These are phyloP conservation scores for Wickerhamomyces kurtzmanii DNA, from an alignment of 805 yeast species.

Conservation along the genomic window DNA sequence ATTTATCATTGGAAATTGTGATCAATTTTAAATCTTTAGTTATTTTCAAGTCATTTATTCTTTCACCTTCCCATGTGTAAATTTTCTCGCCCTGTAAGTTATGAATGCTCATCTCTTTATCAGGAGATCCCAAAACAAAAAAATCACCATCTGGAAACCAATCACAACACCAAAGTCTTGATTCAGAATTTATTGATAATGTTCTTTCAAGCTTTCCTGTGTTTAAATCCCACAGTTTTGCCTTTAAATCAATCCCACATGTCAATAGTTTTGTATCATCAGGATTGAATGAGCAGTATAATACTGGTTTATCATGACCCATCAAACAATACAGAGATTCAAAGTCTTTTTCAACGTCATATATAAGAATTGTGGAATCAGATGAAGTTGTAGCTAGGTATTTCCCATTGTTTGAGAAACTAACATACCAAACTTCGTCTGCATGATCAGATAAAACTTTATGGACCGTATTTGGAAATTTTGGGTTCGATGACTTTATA, in stretches of 20 bases:
- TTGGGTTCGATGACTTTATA: constrained; percentile 17
- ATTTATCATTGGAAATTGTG: constrained; percentile 54
- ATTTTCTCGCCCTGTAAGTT: constrained; percentile 20
- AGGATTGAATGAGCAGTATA: constrained; percentile 69
- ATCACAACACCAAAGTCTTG: constrained; percentile 49
- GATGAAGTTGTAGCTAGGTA: constrained; percentile 70
- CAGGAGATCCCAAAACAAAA: constrained; percentile 72
- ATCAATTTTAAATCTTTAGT: constrained; percentile 57
- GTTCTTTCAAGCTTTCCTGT: constrained; percentile 21
- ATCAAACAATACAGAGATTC: constrained; percentile 24
- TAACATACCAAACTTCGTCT: constrained; percentile 79
- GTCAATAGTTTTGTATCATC: constrained; percentile 58
- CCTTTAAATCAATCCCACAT: constrained; percentile 62
- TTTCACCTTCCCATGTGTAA: constrained; percentile 22
- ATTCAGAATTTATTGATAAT: constrained; percentile 11
- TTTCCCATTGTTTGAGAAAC: constrained; percentile 70
- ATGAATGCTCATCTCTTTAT: constrained; percentile 47
- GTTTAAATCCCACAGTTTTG: constrained; percentile 58
- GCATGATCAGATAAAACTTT: constrained; percentile 41
- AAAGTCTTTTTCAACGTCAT: constrained; percentile 47
- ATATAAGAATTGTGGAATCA: constrained; percentile 54
- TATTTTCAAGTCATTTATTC: constrained; percentile 63
- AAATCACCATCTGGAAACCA: constrained; percentile 51
- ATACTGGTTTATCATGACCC: constrained; percentile 43
- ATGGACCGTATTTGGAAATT: constrained; percentile 38